Percentiles rank a stretch among this genome's conserved stretches.
Conservation (phyloP, 2,329 filamentous ascomycete genomes). For the Sclerotiophoma versabilis region DNA sequence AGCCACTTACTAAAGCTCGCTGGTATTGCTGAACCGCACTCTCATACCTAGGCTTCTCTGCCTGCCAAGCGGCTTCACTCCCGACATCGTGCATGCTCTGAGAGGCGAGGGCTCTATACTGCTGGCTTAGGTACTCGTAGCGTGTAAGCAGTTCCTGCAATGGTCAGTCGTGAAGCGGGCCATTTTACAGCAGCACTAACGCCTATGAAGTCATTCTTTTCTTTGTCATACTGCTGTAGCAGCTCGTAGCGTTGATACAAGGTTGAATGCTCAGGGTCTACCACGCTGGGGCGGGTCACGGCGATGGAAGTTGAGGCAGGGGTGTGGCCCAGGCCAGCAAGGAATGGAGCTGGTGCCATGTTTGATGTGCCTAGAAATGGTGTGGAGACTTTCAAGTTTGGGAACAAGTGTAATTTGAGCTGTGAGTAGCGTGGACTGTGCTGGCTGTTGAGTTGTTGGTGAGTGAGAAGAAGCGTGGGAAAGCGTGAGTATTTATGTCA, state of each 20-base stretch:
- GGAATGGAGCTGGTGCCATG: conserved; percentile 26
- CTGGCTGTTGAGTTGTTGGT: not conserved
- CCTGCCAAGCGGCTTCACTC: conserved; percentile 27
- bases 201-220: conserved; percentile 45
- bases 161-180: conserved; percentile 6
- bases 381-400: not conserved
- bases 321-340: conserved; percentile 17
- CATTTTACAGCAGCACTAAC: conserved; percentile 22
- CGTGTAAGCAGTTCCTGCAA: conserved; percentile 50
- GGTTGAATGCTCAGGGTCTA: conserved; percentile 15
- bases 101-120: conserved; percentile 38
- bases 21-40: conserved; percentile 23
- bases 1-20: conserved; percentile 34
- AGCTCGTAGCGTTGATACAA: conserved; percentile 44
- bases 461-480: conserved; percentile 14
- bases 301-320: not conserved
- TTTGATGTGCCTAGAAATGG: not conserved
- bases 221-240: conserved; percentile 36
- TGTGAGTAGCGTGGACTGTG: not conserved
- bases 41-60: conserved; percentile 32
- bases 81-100: conserved; percentile 36
- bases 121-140: conserved; percentile 48
- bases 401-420: not conserved
- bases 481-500: conserved; percentile 8
- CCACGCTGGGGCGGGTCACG: not conserved